These are phyloP conservation scores for Viola odorata DNA, from an alignment of 345 rosid genomes.

Conservation along the genomic window DNA sequence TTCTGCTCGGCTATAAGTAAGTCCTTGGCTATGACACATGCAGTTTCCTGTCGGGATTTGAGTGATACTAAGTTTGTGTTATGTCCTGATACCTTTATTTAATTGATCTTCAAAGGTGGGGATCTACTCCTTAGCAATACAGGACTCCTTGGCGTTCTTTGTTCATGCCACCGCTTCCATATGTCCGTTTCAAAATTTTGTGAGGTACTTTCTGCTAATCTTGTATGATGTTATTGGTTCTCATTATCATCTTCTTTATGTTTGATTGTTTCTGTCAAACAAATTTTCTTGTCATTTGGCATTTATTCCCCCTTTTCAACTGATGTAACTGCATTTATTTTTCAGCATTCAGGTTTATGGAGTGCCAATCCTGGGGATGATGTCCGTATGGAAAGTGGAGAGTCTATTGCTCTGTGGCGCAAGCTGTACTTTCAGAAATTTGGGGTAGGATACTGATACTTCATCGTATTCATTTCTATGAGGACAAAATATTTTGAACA, in stretches of 20 bases:
- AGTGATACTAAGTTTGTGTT: neutral
- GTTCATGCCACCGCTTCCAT: conserved; percentile 44
- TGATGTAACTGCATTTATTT: conserved; percentile 12
- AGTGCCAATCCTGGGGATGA: conserved; percentile 42
- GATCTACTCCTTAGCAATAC: conserved; percentile 47
- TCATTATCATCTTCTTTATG: too few species aligned
- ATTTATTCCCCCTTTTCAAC: neutral
- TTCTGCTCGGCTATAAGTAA: conserved; percentile 42
- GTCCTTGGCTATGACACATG: conserved; percentile 10
- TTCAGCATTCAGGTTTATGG: conserved; percentile 43
- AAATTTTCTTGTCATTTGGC: neutral
- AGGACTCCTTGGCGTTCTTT: conserved; percentile 41
- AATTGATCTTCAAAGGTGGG: conserved; percentile 32
- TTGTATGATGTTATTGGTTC: neutral
- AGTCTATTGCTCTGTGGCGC: conserved; percentile 46
- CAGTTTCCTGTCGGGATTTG: neutral
- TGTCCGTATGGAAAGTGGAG: conserved; percentile 46
- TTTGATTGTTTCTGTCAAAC: too few species aligned
- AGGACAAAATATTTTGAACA: neutral
- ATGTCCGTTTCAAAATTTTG: conserved; percentile 48
- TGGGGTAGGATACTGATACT: conserved; percentile 38
- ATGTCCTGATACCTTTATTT: conserved; percentile 11
- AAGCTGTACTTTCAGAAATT: conserved; percentile 36
- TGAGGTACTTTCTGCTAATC: conserved; percentile 34
- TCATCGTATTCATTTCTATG: neutral